phyloP scores from a whole-genome alignment of 768 basidiomycete genomes.

The Lactarius deliciosus region DNA sequence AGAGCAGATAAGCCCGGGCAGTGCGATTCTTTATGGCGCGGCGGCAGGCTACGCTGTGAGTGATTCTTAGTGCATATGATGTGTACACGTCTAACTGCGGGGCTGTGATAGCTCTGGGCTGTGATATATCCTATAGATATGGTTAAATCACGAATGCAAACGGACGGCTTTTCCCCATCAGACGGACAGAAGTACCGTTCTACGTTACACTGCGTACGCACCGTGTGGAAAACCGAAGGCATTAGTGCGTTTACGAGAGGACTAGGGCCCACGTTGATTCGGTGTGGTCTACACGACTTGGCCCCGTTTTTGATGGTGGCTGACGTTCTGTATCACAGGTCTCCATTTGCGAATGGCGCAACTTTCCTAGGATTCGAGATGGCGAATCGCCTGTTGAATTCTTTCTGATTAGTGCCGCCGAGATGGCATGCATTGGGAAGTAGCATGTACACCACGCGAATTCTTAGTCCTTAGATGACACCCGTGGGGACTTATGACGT shows the following conservation, averaged over 20 bases:
- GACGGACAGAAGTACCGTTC: conserved; percentile 82
- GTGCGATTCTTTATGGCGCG: conserved; percentile 85
- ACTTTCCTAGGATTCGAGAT: conserved; percentile 97
- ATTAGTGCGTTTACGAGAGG: conserved; percentile 86
- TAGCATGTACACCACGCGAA: conserved; percentile 14
- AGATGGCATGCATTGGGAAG: conserved; percentile 1
- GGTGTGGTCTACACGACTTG: conserved; percentile 48
- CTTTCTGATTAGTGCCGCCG: conserved; percentile 17
- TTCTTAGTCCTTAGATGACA: conserved; percentile 1
- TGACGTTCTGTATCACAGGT: conserved; percentile 45
- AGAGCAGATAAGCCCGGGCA: conserved; percentile 74
- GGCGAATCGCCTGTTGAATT: conserved; percentile 69
- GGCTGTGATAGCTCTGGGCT: conserved; percentile 67
- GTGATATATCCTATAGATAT: conserved; percentile 95
- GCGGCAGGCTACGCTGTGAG: conserved; percentile 85
- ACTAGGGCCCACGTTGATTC: conserved; percentile 87
- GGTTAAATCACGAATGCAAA: conserved; percentile 95
- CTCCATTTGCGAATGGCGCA: conserved; percentile 94
- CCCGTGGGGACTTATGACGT: conserved; percentile 11
- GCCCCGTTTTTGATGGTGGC: conserved; percentile 19
- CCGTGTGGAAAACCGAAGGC: conserved; percentile 83
- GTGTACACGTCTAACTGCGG: conserved; percentile 23
- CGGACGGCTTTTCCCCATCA: conserved; percentile 77
- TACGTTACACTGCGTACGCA: conserved; percentile 78
- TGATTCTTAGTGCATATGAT: conserved; percentile 17